Conservation (phyloP, 768 basidiomycete genomes). For the Podaxis sp. region DNA sequence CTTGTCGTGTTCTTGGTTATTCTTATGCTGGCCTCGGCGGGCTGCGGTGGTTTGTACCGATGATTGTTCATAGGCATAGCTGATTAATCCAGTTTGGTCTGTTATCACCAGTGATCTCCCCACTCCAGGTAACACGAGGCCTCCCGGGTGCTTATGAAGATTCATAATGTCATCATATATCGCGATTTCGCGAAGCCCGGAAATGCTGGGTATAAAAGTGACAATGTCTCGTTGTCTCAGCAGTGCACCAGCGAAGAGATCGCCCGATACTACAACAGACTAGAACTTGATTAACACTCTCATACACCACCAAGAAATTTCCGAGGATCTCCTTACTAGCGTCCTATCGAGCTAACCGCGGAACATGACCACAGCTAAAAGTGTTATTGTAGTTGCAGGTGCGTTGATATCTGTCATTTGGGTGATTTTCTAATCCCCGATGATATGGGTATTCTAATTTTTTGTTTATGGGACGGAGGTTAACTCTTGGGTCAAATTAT, state of each 20-base stretch:
- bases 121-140: background rate
- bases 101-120: background rate
- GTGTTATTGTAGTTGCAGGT: slow-evolving; percentile 61
- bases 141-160: background rate
- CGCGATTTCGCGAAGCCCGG: slow-evolving; percentile 3
- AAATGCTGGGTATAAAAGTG: background rate
- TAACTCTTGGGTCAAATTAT: background rate
- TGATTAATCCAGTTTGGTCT: background rate
- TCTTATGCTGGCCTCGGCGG: background rate
- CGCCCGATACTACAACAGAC: background rate
- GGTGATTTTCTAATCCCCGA: background rate
- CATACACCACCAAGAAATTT: background rate
- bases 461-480: background rate
- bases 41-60: background rate
- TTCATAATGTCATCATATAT: background rate
- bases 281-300: too few species aligned
- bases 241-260: background rate
- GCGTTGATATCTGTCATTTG: slow-evolving; percentile 19
- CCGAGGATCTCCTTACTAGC: background rate
- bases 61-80: background rate
- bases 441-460: background rate
- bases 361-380: slow-evolving; percentile 29
- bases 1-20: background rate
- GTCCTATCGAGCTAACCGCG: background rate
- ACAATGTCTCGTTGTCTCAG: background rate